Conservation (phyloP, 768 basidiomycete species). For the Agaricus subrufescens region DNA sequence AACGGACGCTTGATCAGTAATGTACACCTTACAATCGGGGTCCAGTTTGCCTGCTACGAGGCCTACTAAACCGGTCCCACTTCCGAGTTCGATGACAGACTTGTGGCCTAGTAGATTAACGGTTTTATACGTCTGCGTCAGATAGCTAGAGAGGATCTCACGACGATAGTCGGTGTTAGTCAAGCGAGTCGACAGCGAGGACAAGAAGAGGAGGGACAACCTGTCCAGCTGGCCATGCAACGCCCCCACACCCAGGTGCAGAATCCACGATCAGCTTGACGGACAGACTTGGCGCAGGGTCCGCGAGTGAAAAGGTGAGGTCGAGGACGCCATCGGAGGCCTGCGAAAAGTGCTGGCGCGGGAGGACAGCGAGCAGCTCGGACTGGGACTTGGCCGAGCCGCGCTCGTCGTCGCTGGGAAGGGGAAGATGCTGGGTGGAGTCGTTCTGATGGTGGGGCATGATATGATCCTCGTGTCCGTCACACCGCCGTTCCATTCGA, state of each 20-base stretch:
- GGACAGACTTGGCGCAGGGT: conserved; percentile 14
- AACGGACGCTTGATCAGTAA: conserved; percentile 84
- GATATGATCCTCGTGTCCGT: conserved; percentile 28
- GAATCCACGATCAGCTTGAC: conserved; percentile 68
- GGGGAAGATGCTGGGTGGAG: background rate
- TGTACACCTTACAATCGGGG: conserved; percentile 50
- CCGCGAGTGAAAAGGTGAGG: conserved; percentile 32
- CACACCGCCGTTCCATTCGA: too few species aligned
- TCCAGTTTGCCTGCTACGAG: conserved; percentile 72
- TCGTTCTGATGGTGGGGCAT: background rate
- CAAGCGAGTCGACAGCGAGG: conserved; percentile 3
- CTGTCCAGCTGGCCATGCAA: conserved; percentile 91
- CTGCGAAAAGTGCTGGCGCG: conserved; percentile 48
- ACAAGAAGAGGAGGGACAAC: conserved; percentile 33
- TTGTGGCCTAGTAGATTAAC: conserved; percentile 44
- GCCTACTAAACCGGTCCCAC: conserved; percentile 92
- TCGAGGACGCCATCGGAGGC: conserved; percentile 36
- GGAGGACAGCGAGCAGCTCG: conserved; percentile 37
- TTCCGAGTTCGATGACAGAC: conserved; percentile 78
- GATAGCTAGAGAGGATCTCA: conserved; percentile 76
- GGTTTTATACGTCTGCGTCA: conserved; percentile 46
- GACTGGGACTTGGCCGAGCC: conserved; percentile 22
- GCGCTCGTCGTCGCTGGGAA: background rate
- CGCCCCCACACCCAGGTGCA: conserved; percentile 85
- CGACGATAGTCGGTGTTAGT: conserved; percentile 9